Base-by-base conservation (phyloP, 371 early-diverging fungal species). In the Mucor velutinosus region DNA sequence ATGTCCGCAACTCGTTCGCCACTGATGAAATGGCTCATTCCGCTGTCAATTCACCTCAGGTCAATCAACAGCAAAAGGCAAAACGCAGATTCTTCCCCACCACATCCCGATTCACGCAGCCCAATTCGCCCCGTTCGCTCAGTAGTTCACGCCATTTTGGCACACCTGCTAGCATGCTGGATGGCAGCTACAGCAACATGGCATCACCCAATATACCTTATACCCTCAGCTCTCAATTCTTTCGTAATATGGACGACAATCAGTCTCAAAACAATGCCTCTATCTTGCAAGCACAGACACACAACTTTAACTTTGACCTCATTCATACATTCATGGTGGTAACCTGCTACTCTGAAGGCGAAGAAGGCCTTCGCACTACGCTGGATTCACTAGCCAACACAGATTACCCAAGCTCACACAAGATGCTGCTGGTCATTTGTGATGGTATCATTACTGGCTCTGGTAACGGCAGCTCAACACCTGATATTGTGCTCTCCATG, bases 331-430 rank as follows among this genome's bases (percentile, higher is more conserved):
- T 83, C 41, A 78, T 89, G 76, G 84, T 90, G 21, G 90, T 86
- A 2, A 93, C 95, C 11, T 91, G 92, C 70, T 95, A 95, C 58
- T n/a, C n/a, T n/a, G n/a, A n/a, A n/a, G n/a, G n/a, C n/a, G 88
- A 89, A 74, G 91, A 91, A 60, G 93, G 93, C 0, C 75, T 97
- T 30, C 86, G 92, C 32, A 88, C 89, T 7, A 98, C 99, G 23
- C 75, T 98, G 21, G 95, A 97, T 72, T 95, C 95, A 61, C 80
- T 98, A 23, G 90, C 92, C 59, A 84, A 81, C 32, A 94, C 96
- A 5, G 90, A 93, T 55, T 95, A 94, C 73, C 90, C 90, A 1
- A 84, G 91, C 35, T 84, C 89, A 6, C 88, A 93, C 63, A 95
- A 96, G 79, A 76, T 96, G 65, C 85, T 98, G 27, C 76, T 95